These are phyloP conservation scores for Globisporangium polare DNA, from an alignment of 352 stramenopile genomes.

Conservation along the genomic window DNA sequence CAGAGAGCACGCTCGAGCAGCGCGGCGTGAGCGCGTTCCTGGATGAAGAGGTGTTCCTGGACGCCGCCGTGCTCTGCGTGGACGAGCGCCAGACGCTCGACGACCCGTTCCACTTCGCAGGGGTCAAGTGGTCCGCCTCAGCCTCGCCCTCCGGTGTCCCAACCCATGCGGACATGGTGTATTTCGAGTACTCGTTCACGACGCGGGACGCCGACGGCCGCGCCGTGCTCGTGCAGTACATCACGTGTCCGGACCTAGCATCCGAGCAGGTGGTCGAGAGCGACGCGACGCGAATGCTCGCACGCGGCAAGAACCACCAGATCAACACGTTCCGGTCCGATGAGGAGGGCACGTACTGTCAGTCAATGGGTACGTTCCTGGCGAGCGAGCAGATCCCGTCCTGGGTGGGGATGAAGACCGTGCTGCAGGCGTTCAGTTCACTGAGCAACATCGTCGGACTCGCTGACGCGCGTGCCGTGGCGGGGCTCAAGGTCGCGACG, in stretches of 20 bases:
- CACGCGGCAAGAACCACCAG: neutral
- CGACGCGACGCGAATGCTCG: neutral
- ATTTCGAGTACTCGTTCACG: slow-evolving; percentile 14
- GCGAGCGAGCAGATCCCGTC: slow-evolving; percentile 8
- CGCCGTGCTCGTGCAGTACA: slow-evolving; percentile 15
- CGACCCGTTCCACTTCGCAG: slow-evolving; percentile 50
- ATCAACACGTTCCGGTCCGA: slow-evolving; percentile 9
- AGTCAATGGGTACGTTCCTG: slow-evolving; percentile 3
- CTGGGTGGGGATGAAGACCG: slow-evolving; percentile 13
- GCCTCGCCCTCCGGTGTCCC: neutral
- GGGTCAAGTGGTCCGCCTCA: slow-evolving; percentile 38
- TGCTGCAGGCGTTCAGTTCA: slow-evolving; percentile 10
- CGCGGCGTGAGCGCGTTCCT: slow-evolving; percentile 26
- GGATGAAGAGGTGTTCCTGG: slow-evolving; percentile 22
- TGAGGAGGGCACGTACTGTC: slow-evolving; percentile 13
- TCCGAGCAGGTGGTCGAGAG: slow-evolving; percentile 1
- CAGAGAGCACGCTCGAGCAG: slow-evolving; percentile 37
- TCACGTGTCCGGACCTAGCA: slow-evolving; percentile 9
- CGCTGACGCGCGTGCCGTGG: slow-evolving; percentile 9
- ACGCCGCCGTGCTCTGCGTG: slow-evolving; percentile 40
- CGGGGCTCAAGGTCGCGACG: neutral
- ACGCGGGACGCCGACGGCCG: slow-evolving; percentile 10
- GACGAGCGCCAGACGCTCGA: slow-evolving; percentile 31
- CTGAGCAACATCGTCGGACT: slow-evolving; percentile 11
- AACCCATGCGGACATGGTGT: slow-evolving; percentile 7